Percentiles rank a stretch among this genome's conserved stretches.
Conservation (phyloP, 192 early-diverging fungal genomes). For the Chytriomyces hyalinus region DNA sequence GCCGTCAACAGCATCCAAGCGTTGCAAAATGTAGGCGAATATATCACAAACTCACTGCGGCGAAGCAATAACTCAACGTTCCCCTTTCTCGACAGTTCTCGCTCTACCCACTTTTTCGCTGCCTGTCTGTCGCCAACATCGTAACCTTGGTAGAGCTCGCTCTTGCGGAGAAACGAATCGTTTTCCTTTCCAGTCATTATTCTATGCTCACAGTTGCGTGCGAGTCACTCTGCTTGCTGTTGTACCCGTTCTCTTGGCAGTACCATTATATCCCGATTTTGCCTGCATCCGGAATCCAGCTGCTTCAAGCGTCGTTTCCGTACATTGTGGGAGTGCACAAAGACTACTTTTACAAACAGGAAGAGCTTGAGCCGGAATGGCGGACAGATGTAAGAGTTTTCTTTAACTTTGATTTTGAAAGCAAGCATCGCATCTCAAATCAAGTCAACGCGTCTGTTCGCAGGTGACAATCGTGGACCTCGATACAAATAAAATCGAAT, state of each 20-base stretch:
- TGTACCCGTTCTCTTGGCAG: slow-evolving; percentile 81
- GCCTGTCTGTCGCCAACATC: slow-evolving; percentile 67
- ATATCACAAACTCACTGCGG: background rate
- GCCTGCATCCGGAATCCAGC: slow-evolving; percentile 65
- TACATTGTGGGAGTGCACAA: slow-evolving; percentile 77
- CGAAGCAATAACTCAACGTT: background rate
- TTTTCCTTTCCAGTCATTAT: slow-evolving; percentile 70
- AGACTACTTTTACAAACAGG: slow-evolving; percentile 48
- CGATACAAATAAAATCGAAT: slow-evolving; percentile 67
- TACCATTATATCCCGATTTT: slow-evolving; percentile 79
- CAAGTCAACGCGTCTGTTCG: background rate
- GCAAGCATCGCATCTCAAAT: background rate
- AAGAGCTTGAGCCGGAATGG: slow-evolving; percentile 57
- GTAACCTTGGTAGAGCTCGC: slow-evolving; percentile 75
- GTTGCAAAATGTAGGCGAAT: slow-evolving; percentile 73
- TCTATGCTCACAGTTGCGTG: slow-evolving; percentile 73
- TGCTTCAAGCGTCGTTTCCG: slow-evolving; percentile 76
- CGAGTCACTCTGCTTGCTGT: slow-evolving; percentile 65
- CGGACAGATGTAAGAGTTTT: slow-evolving; percentile 65
- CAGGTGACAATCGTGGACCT: slow-evolving; percentile 67
- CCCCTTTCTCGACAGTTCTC: slow-evolving; percentile 65
- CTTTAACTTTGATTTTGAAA: background rate
- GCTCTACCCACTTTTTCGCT: slow-evolving; percentile 73
- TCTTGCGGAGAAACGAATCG: slow-evolving; percentile 71
- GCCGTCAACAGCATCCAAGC: slow-evolving; percentile 75